Conservation (phyloP, 495 filamentous ascomycete species). For the Penicillium lagena region DNA sequence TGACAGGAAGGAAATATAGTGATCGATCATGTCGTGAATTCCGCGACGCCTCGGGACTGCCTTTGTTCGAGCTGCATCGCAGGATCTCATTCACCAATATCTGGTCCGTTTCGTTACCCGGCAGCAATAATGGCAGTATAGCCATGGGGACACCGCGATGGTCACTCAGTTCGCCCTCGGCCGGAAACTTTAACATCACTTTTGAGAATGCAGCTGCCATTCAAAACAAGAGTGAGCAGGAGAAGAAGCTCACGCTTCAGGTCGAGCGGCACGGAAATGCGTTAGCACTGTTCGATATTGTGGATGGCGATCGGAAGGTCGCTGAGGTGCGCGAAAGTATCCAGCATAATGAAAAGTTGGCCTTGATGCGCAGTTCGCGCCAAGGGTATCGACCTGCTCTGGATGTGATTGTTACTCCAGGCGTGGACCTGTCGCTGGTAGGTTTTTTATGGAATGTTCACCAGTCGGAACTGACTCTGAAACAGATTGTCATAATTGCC, state of each 20-base stretch:
- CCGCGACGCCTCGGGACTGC: constrained; percentile 19
- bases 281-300: constrained; percentile 12
- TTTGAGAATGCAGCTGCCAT: too few species aligned
- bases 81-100: too few species aligned
- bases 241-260: too few species aligned
- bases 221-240: too few species aligned
- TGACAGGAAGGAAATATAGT: constrained; percentile 14
- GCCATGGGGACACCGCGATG: too few species aligned
- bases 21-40: constrained; percentile 20
- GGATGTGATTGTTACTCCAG: constrained; percentile 12
- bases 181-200: too few species aligned
- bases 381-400: constrained; percentile 9
- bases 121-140: too few species aligned
- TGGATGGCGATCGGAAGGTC: constrained; percentile 17
- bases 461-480: background rate
- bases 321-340: constrained; percentile 16
- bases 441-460: background rate
- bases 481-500: constrained; percentile 6
- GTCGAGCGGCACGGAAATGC: constrained; percentile 8
- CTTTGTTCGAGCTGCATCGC: constrained; percentile 3
- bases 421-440: constrained; percentile 15
- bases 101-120: too few species aligned
- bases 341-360: constrained; percentile 12
- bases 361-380: constrained; percentile 5
- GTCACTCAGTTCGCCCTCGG: too few species aligned